Conservation (phyloP, 805 yeast species). For the Yarrowia sp. region DNA sequence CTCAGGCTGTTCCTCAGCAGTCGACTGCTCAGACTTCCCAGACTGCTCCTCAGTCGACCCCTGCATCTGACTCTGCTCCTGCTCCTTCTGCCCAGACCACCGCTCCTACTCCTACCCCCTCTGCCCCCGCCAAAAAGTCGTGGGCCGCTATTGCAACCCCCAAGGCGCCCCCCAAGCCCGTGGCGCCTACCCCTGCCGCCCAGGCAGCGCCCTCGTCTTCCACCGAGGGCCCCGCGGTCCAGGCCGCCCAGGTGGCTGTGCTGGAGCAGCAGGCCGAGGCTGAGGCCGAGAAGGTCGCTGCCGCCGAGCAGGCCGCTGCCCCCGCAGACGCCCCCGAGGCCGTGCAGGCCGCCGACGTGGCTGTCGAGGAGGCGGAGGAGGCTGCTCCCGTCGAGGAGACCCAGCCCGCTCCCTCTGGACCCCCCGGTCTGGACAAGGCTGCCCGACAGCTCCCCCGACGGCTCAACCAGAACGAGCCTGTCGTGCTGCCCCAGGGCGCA, state of each 20-base stretch:
- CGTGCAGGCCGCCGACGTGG: constrained; percentile 40
- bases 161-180: constrained; percentile 50
- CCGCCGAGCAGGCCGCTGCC: constrained; percentile 40
- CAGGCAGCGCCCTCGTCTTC: constrained; percentile 43
- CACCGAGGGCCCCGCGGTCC: constrained; percentile 41
- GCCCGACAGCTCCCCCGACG: constrained; percentile 49
- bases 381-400: constrained; percentile 38
- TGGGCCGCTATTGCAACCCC: constrained; percentile 79
- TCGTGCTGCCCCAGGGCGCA: constrained; percentile 63
- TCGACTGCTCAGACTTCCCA: too few relatives aligned
- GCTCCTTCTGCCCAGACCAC: constrained; percentile 36
- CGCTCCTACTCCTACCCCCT: constrained; percentile 16
- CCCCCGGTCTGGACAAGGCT: constrained; percentile 42
- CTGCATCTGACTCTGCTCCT: too few relatives aligned
- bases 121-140: constrained; percentile 52
- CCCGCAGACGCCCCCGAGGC: constrained; percentile 37
- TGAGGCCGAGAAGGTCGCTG: constrained; percentile 37
- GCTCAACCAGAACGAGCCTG: constrained; percentile 53
- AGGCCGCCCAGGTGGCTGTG: constrained; percentile 40
- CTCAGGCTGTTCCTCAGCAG: too few relatives aligned
- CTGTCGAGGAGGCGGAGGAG: constrained; percentile 39
- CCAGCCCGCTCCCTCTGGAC: constrained; percentile 16
- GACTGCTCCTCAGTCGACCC: too few relatives aligned
- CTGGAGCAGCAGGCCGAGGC: constrained; percentile 33
- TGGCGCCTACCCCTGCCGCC: constrained; percentile 49